Conservation (phyloP, 495 filamentous ascomycete species). For the Opeltia flavorubescens region DNA sequence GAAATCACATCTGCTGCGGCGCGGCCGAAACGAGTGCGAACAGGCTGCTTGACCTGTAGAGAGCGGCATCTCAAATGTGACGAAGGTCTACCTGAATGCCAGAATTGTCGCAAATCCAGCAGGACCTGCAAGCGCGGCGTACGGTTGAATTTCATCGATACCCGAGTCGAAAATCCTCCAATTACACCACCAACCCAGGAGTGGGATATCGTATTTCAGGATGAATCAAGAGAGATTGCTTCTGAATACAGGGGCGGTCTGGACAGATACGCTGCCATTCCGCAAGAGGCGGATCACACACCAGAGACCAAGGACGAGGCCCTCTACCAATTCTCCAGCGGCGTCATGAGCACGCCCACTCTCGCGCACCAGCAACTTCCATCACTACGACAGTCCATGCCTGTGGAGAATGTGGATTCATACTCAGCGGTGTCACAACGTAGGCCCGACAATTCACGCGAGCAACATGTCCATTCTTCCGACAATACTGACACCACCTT, state of each 20-base stretch:
- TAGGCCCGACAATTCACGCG: constrained; percentile 15
- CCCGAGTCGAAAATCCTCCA: constrained; percentile 56
- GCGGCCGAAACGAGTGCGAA: constrained; percentile 60
- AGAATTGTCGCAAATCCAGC: constrained; percentile 81
- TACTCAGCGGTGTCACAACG: constrained; percentile 20
- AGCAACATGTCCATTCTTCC: constrained; percentile 19
- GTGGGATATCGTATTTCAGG: constrained; percentile 65
- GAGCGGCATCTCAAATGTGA: constrained; percentile 73
- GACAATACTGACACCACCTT: constrained; percentile 22
- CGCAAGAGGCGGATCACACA: constrained; percentile 22
- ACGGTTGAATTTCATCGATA: constrained; percentile 87
- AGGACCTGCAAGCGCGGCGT: constrained; percentile 76
- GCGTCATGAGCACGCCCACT: constrained; percentile 19
- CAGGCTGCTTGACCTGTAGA: constrained; percentile 65
- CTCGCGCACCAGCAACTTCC: constrained; percentile 28
- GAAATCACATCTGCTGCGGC: constrained; percentile 19
- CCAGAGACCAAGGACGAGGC: constrained; percentile 22
- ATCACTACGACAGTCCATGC: constrained; percentile 24
- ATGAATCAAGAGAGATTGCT: constrained; percentile 84
- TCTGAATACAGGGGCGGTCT: constrained; percentile 81
- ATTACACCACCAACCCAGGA: constrained; percentile 43
- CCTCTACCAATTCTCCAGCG: constrained; percentile 25
- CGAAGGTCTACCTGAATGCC: constrained; percentile 63
- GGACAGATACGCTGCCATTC: constrained; percentile 51
- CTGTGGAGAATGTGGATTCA: constrained; percentile 17